A percentile compares a stretch with the other conserved stretches of the same genome.
These are phyloP conservation scores for Colletotrichum shisoi DNA, from an alignment of 2,329 filamentous ascomycete genomes.

Conservation along the genomic window DNA sequence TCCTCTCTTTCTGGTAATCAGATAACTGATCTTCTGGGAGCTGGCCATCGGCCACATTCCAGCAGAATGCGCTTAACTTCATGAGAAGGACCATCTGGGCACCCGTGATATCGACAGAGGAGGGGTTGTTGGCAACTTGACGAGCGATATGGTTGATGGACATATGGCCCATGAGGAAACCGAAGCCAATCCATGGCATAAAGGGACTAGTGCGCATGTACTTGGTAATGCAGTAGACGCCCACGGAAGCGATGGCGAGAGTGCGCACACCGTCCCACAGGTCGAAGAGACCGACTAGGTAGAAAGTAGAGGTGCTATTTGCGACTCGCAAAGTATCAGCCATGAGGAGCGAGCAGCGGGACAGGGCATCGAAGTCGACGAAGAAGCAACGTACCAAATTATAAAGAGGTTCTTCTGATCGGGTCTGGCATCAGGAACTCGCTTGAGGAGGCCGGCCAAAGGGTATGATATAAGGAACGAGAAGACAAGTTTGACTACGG, in stretches of 20 bases:
- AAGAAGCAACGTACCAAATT: constrained; percentile 64
- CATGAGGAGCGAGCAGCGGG: constrained; percentile 1
- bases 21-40: constrained; percentile 81
- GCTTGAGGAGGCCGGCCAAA: constrained; percentile 85
- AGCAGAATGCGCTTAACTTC: constrained; percentile 96
- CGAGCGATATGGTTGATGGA: constrained; percentile 87
- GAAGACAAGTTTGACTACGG: constrained; percentile 88
- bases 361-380: not conserved
- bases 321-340: constrained; percentile 5
- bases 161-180: constrained; percentile 95
- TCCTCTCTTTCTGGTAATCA: constrained; percentile 83
- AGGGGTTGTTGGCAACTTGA: constrained; percentile 72
- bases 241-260: constrained; percentile 78
- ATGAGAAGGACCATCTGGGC: constrained; percentile 99
- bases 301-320: constrained; percentile 80
- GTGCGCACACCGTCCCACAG: constrained; percentile 86
- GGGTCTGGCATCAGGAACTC: constrained; percentile 84
- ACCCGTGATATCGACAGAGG: constrained; percentile 83
- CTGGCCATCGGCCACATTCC: constrained; percentile 94
- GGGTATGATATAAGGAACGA: constrained; percentile 94
- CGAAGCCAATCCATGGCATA: constrained; percentile 97
- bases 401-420: constrained; percentile 88
- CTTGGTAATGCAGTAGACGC: constrained; percentile 82
- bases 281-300: constrained; percentile 90
- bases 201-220: constrained; percentile 81